Evolutionary conservation across 148 eudicot genomes (phyloP), one percentile per base, ranked within the genome.

Genomic region (Amaranthus palmeri): DNA sequence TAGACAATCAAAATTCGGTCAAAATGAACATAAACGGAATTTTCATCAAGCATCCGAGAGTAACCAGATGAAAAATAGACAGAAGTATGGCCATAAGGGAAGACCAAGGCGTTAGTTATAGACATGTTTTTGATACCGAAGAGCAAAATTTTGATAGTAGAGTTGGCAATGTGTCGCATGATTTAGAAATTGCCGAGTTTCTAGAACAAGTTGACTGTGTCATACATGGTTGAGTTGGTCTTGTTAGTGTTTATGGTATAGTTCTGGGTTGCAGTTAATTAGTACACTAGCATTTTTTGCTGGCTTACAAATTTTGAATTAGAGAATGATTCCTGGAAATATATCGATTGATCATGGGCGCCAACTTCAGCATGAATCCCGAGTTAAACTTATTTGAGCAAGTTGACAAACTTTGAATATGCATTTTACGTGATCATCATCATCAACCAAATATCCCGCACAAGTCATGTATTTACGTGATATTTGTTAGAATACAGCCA

Each of bases 81-180:
- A 57, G 7, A 78, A 49, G 54, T 61, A 50, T 56, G 45, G 65
- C 53, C 36, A 61, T 36, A 64, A 69, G 25, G 61, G 60, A 54
- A 69, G 61, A 54, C 12, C 12, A 11, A 63, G 42, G 18, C 13
- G 54, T 40, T 49, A 56, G 51, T 17, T 56, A 47, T 49, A 48
- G 49, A 48, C 14, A 49, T 45, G 68, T 54, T 45, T 36, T 51
- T 65, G 67, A 56, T 49, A 43, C 51, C 8, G 59, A 54, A 62
- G 61, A 73, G 50, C 73, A 74, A 57, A 72, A 64, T 79, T 79
- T 78, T 75, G 76, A 65, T 0, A 25, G 15, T 63, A 46, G 57
- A 44, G 54, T 73, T 67, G 57, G 50, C 13, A 43, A 47, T 10
- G 64, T 46, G 54, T 17, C 6, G 45, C 3, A 47, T 45, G 14